Percentiles rank a stretch among this genome's conserved stretches.
Conservation (phyloP, 83 land plant species). For the Thuja plicata region DNA sequence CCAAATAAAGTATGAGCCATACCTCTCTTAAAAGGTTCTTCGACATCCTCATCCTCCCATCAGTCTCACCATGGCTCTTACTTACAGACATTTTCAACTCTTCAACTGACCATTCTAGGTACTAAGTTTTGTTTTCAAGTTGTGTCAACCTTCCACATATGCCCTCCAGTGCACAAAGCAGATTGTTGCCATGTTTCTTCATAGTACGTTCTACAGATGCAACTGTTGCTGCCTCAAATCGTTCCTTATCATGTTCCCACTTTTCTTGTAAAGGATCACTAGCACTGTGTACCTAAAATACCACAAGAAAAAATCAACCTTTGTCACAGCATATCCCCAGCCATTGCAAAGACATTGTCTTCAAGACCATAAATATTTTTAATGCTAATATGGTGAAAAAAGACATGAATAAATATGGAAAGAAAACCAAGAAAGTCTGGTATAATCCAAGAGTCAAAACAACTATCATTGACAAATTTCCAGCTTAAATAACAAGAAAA, state of each 20-base stretch:
- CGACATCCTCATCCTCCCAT: constrained; percentile 74
- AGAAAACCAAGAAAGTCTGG: not conserved
- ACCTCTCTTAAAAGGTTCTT: constrained; percentile 89
- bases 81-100: constrained; percentile 65
- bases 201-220: constrained; percentile 68
- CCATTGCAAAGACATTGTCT: not conserved
- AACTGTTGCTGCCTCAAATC: constrained; percentile 35
- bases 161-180: constrained; percentile 72
- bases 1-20: constrained; percentile 2
- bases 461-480: not conserved
- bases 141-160: constrained; percentile 73
- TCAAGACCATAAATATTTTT: not conserved
- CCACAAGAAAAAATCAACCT: not conserved
- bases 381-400: not conserved
- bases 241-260: constrained; percentile 33
- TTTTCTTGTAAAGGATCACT: constrained; percentile 26
- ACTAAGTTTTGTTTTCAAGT: constrained; percentile 64
- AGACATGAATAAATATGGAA: not conserved
- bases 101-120: constrained; percentile 64
- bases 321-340: not conserved
- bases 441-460: not conserved
- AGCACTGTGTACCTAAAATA: constrained; percentile 21
- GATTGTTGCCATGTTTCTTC: constrained; percentile 73
- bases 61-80: constrained; percentile 62
- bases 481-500: not conserved